Evolutionary conservation across 2,329 filamentous ascomycete genomes (phyloP), one percentile per base, ranked within the genome.

Genomic region (Coniochaeta sp.): DNA sequence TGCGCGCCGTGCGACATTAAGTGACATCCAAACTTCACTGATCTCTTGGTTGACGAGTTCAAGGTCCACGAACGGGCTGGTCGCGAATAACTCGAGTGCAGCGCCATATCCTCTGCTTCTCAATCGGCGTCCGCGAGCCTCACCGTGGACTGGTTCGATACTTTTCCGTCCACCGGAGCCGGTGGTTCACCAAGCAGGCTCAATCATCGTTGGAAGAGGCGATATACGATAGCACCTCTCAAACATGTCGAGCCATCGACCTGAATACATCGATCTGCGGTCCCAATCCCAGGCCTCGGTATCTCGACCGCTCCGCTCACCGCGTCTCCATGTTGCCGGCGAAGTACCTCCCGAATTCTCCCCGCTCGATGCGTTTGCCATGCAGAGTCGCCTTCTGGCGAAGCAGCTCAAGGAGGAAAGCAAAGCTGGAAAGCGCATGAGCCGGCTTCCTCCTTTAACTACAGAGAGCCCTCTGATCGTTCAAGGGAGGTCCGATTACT

Each of bases 341-440:
- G 90, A 93, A 67, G 83, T 89, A 1, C 93, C 95, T 22, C 95
- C 95, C 5, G 90, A 95, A 58, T 81, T 98, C 60, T 98, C 95
- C 8, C 95, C 95, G 12, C 83, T 99, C 65, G 95, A 99, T 80
- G 93, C 93, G 55, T 96, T 99, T 71, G 93, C 93, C 24, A 82
- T 93, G 63, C 93, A 98, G 71, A 96, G 93, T 67, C 88, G 93
- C 61, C 78, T 96, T 67, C 83, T 99, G 58, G 92, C 92, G 42
- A 90, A 86, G 75, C 89, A 96, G 74, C 85, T 99, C 62, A 89
- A 96, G 72, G 88, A 95, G 66, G 85, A 50, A 68, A 65, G 57
- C 69, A 87, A 84, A 69, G 83, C 84, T 63, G 92, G 90, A 57
- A 86, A 87, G 65, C 85, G 93, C 61, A 84, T 97, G 75, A 97